Evolutionary conservation across 169 alveolate genomes (phyloP).

Genomic region (Miamiensis avidus): DNA sequence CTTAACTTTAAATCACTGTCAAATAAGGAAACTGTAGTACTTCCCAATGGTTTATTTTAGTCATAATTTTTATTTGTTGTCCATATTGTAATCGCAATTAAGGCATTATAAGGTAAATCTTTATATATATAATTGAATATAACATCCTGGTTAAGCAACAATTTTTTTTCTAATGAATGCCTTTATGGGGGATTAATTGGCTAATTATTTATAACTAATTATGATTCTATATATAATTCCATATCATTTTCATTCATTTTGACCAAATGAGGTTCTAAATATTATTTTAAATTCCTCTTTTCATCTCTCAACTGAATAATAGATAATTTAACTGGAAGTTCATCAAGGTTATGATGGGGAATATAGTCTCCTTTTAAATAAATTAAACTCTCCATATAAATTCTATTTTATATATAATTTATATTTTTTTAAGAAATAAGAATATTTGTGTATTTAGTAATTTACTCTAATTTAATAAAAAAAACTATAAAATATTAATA

Average conservation of each 20-base stretch:
- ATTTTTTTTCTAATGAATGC: neutral
- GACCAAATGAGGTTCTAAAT: neutral
- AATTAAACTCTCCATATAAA: neutral
- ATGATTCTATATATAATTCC: neutral
- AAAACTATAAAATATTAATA: too few relatives aligned
- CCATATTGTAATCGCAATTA: slow-evolving; percentile 32
- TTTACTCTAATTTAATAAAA: too few relatives aligned
- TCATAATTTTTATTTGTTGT: slow-evolving; percentile 23
- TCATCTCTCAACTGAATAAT: neutral
- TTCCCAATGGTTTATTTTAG: slow-evolving; percentile 29
- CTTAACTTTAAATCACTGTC: slow-evolving; percentile 39
- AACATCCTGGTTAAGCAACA: slow-evolving; percentile 12
- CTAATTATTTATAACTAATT: slow-evolving; percentile 14
- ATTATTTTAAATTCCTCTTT: too few relatives aligned
- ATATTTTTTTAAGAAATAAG: neutral
- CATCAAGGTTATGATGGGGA: neutral
- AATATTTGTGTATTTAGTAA: too few relatives aligned
- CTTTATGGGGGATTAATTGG: slow-evolving; percentile 12
- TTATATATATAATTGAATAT: slow-evolving; percentile 29
- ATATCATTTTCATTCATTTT: neutral
- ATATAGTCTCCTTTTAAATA: neutral
- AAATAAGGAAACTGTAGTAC: slow-evolving; percentile 36
- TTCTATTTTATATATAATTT: too few relatives aligned
- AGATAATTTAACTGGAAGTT: too few relatives aligned
- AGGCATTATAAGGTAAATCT: slow-evolving; percentile 37